A percentile compares a stretch with the other conserved stretches of the same genome.
phyloP scores from a whole-genome alignment of 345 rosid species.

The Dimocarpus longan region DNA sequence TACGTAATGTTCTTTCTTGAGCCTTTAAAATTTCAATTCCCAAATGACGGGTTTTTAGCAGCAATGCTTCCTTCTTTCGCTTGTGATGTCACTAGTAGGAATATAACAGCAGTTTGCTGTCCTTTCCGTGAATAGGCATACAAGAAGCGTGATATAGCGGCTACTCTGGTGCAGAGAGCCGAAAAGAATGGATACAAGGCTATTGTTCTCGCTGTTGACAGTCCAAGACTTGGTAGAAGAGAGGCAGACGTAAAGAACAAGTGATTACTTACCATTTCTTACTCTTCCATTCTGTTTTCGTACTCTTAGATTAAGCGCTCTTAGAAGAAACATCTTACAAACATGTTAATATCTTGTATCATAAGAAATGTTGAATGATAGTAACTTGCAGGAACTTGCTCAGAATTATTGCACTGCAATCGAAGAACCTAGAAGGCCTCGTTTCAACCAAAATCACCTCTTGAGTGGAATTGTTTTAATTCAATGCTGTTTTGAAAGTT shows the following conservation, averaged over 20 bases:
- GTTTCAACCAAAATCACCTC: conserved; percentile 45
- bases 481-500: neutral
- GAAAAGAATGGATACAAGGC: conserved; percentile 84
- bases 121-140: conserved; percentile 44
- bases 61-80: neutral
- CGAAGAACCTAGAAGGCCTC: conserved; percentile 77
- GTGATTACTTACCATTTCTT: conserved; percentile 33
- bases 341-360: neutral
- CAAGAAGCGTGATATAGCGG: conserved; percentile 62
- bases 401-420: conserved; percentile 69
- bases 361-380: conserved; percentile 4
- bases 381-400: conserved; percentile 15
- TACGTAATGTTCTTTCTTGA: conserved; percentile 42
- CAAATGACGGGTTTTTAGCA: conserved; percentile 1
- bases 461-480: conserved; percentile 40
- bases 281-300: conserved; percentile 10
- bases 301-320: neutral
- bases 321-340: neutral
- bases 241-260: conserved; percentile 90
- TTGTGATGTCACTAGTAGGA: neutral
- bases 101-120: neutral
- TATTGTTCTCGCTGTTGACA: conserved; percentile 81
- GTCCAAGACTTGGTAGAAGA: conserved; percentile 81
- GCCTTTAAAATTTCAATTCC: neutral
- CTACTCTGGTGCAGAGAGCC: conserved; percentile 69